Evolutionary conservation across 2,329 filamentous ascomycete genomes (phyloP).

Genomic region (Chaetoscypha palmicola): DNA sequence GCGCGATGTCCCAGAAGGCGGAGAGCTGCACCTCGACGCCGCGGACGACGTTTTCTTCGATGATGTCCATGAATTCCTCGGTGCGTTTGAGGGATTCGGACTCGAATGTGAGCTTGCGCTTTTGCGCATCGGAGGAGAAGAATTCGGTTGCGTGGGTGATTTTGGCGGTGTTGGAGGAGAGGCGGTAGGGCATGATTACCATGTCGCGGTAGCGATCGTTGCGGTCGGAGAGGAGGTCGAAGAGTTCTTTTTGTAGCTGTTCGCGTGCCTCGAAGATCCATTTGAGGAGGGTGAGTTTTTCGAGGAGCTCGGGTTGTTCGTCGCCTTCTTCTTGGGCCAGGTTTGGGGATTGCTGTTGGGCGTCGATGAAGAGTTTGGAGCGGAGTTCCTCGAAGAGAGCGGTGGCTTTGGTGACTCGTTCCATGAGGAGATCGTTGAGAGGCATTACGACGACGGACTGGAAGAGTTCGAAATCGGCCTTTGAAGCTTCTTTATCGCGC

Average conservation of each 20-base stretch:
- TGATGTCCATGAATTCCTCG: constrained; percentile 67
- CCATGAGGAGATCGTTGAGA: constrained; percentile 70
- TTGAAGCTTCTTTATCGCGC: constrained; percentile 63
- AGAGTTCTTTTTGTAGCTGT: constrained; percentile 74
- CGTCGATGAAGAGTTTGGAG: constrained; percentile 65
- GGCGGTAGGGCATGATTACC: constrained; percentile 71
- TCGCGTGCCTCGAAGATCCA: constrained; percentile 98
- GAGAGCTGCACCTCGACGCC: constrained; percentile 88
- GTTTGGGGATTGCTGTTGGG: constrained; percentile 58
- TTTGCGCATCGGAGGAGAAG: constrained; percentile 70
- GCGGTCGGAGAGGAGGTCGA: constrained; percentile 75
- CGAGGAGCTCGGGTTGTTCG: constrained; percentile 85
- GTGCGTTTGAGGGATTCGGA: constrained; percentile 66
- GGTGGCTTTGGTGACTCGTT: constrained; percentile 66
- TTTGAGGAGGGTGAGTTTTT: constrained; percentile 90
- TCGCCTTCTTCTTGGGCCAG: constrained; percentile 92
- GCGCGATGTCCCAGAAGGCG: constrained; percentile 97
- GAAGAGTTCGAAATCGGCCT: constrained; percentile 77
- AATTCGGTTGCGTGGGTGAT: constrained; percentile 71
- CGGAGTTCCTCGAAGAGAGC: constrained; percentile 71
- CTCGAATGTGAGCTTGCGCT: constrained; percentile 64
- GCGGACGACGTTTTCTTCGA: constrained; percentile 77
- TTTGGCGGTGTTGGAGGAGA: constrained; percentile 72
- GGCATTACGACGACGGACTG: constrained; percentile 78
- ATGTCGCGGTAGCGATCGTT: constrained; percentile 82